Percentiles rank a stretch among this genome's conserved stretches.
Evolutionary conservation across 257 asterid species (phyloP).

Genomic region (Lavandula angustifolia): DNA sequence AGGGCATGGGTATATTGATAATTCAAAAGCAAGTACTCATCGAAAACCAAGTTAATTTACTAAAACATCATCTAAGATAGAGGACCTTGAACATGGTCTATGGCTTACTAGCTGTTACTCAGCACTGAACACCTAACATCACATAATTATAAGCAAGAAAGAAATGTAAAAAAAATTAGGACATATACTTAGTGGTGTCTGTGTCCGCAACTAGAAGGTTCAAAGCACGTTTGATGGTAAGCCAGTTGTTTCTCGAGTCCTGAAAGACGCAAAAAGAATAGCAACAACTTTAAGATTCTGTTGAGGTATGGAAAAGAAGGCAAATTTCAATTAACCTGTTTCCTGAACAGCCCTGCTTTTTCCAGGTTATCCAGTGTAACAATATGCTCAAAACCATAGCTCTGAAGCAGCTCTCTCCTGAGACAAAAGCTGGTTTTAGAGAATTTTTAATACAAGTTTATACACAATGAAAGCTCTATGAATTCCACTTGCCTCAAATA

Average conservation of each 20-base stretch:
- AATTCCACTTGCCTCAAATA: conserved; percentile 70
- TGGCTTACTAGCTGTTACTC: conserved; percentile 7
- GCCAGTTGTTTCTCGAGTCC: conserved; percentile 92
- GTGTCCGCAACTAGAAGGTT: conserved; percentile 87
- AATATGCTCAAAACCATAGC: conserved; percentile 96
- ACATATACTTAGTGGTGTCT: conserved; percentile 74
- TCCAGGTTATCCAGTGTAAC: conserved; percentile 89
- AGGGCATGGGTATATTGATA: background rate
- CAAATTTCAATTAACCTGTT: conserved; percentile 58
- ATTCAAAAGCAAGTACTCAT: conserved; percentile 12
- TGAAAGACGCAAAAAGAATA: conserved; percentile 42
- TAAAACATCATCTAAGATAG: conserved; percentile 3
- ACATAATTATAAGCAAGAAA: conserved; percentile 20
- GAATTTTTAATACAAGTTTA: background rate
- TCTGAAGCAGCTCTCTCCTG: conserved; percentile 96
- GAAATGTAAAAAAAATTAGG: conserved; percentile 20
- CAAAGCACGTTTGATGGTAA: conserved; percentile 77
- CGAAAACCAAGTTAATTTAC: background rate
- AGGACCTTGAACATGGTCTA: conserved; percentile 19
- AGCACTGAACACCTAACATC: conserved; percentile 13
- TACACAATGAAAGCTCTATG: background rate
- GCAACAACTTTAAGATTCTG: conserved; percentile 20
- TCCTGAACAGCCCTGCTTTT: conserved; percentile 84
- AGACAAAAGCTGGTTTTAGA: conserved; percentile 20
- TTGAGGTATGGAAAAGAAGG: conserved; percentile 6